Evolutionary conservation across 306 rosid genomes (phyloP), one percentile per base, ranked within the genome.

Genomic region (Oemleria cerasiformis): DNA sequence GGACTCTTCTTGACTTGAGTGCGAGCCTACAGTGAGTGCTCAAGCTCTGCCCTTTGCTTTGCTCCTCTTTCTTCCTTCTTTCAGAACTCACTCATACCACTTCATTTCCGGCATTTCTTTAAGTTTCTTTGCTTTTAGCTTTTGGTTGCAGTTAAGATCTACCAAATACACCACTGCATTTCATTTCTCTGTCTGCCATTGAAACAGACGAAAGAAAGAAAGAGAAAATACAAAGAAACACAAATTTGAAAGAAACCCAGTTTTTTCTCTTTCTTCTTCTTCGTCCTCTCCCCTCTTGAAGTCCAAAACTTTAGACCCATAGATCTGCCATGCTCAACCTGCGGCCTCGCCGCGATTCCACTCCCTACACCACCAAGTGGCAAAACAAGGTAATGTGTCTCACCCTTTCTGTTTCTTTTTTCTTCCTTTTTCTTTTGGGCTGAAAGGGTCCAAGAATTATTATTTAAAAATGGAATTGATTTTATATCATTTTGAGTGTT

Each of bases 311-410:
- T 2, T 63, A 21, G 79, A 91, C 90, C 88, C 97, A 92, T 91
- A 94, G 99, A 94, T 94, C 99, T 84, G 83, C 82, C 40, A 86
- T 90, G 96, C 92, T 91, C 58, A 97, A 88, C 66, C 92, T 94
- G 66, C 97, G 97, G 58, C 99, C 84, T 36, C 97, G 99, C 75
- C 95, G 97, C 59, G 99, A 94, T 75, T 81, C 88, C 19, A 83
- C 99, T 72, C 96, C 99, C 66, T 75, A 88, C 54, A 83, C 95
- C 51, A 85, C 87, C 42, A 85, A 86, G 77, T 94, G 99, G 99
- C 96, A 87, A 44, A 94, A 91, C 84, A 89, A 88, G 95, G 99
- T 86, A 78, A 70, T 75, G 75, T 71, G 19, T 72, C 47, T 67
- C 71, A 19, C 23, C 17, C 53, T 42, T n/a, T 34, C n/a, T 20